Base-by-base conservation (phyloP, 805 yeast species). In the Lachancea thermotolerans region DNA sequence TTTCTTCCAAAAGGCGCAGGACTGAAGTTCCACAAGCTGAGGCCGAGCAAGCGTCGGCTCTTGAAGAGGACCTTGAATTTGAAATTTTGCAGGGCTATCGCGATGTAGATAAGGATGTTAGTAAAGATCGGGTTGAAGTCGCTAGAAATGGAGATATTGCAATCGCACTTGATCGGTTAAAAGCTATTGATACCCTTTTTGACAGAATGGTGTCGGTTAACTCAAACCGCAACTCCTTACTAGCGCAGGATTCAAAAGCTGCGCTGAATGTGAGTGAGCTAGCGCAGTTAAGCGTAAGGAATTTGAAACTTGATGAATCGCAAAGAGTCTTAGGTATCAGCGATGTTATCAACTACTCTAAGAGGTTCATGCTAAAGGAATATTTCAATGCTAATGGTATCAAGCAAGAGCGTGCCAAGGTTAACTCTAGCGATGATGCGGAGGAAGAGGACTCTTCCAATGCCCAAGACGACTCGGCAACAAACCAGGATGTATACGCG, bases 201-300 rank as follows among this genome's bases (percentile, higher is more conserved):
- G 59, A 65, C 1, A 63, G 65, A 27, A 69, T 75, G 2, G 70
- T 68, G 30, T 63, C 59, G 6, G 64, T 66, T 37, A 57, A 64
- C 15, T 44, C 68, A 4, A 57, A 62, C 10, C 65, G 60, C 42
- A 73, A 69, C 49, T 62, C 61, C 2, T 53, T 74, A 9, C 70
- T 74, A 28, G 85, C 86, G 0, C 72, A 75, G 46, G 95, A 85
- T 60, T 73, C 91, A 1, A 78, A 78, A 45, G 79, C 83, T 4
- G 69, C 85, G 52, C 68, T 70, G 28, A 79, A 74, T 48, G 74
- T 82, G 10, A 74, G 85, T 32, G 75, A 74, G 46, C 72, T 82
- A 54, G 81, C 87, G 10, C 79, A 81, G 34, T 64, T 79, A 17
- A 83, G 84, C 37, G 78, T 85, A 2, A 70, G 78, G 41, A 81